phyloP scores from a whole-genome alignment of 257 asterid genomes.

The Anisodus acutangulus region DNA sequence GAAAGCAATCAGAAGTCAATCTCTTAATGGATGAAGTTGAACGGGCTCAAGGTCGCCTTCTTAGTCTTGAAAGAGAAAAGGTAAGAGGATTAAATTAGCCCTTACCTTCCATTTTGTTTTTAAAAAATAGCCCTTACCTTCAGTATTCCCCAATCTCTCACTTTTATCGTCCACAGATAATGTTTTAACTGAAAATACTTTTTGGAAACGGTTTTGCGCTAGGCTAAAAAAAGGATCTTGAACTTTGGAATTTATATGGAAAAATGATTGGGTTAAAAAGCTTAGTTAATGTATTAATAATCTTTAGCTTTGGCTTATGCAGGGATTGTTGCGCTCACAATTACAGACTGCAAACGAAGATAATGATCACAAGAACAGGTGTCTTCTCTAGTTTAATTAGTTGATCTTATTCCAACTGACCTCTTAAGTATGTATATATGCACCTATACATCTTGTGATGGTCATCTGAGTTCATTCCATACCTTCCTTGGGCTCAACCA shows the following conservation, averaged over 20 bases:
- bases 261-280: conserved; percentile 18
- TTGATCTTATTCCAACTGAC: conserved; percentile 19
- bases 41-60: conserved; percentile 92
- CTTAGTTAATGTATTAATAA: conserved; percentile 18
- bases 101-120: neutral
- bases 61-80: conserved; percentile 98
- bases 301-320: conserved; percentile 33
- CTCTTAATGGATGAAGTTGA: conserved; percentile 98
- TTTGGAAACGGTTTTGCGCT: neutral
- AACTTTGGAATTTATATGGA: conserved; percentile 2
- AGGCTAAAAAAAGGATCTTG: conserved; percentile 10
- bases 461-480: neutral
- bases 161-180: conserved; percentile 14
- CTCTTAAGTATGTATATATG: conserved; percentile 21
- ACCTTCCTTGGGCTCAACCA: neutral
- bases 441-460: neutral
- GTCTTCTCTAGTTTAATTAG: conserved; percentile 27
- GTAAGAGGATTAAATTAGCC: conserved; percentile 38
- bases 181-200: conserved; percentile 6
- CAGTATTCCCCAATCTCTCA: conserved; percentile 5
- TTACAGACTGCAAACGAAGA: conserved; percentile 84
- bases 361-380: conserved; percentile 84
- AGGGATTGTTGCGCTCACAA: conserved; percentile 89
- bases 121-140: conserved; percentile 6
- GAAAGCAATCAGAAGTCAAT: conserved; percentile 92